Evolutionary conservation across 306 rosid species (phyloP).

Genomic region (Acmispon strigosus): DNA sequence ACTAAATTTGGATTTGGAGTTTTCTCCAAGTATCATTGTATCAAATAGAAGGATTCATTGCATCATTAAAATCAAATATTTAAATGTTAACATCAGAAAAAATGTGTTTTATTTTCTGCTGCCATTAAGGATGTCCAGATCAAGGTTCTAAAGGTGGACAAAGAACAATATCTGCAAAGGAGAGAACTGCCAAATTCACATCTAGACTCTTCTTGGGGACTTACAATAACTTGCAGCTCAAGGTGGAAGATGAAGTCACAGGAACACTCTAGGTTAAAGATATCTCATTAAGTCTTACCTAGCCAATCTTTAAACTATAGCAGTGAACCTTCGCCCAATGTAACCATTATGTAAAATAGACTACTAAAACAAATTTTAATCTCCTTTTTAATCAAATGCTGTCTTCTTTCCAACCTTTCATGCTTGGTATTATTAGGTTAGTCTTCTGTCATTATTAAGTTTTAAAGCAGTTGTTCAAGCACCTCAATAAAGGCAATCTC

Average conservation of each 20-base stretch:
- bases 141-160: background rate
- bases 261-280: background rate
- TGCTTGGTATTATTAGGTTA: background rate
- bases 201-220: background rate
- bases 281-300: background rate
- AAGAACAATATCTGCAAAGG: background rate
- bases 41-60: background rate
- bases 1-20: background rate
- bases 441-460: background rate
- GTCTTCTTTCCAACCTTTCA: background rate
- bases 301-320: background rate
- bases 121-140: background rate
- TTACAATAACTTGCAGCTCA: background rate
- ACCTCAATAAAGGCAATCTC: background rate
- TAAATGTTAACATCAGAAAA: background rate
- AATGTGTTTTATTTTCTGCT: background rate
- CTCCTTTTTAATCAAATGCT: background rate
- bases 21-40: background rate
- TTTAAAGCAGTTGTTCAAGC: slow-evolving; percentile 6
- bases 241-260: background rate
- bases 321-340: background rate
- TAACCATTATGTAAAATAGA: background rate
- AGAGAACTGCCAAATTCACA: background rate
- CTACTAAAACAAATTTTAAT: background rate
- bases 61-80: background rate